These are phyloP conservation scores for Suillus luteus DNA, from an alignment of 768 basidiomycete species.

Conservation along the genomic window DNA sequence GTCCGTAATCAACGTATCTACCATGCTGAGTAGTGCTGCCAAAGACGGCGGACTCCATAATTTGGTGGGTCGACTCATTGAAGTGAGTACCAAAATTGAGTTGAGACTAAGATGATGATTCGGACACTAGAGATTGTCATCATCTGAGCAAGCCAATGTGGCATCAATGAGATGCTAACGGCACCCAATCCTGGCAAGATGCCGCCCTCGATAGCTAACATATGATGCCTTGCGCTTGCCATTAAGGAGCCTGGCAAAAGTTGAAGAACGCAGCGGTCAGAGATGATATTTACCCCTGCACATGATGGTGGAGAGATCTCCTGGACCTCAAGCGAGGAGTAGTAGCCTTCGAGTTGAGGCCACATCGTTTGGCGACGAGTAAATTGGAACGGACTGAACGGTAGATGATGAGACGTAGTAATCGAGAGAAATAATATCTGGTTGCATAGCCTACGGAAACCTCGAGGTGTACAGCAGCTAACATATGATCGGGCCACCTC, in stretches of 20 bases:
- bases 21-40: not conserved
- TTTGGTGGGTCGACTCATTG: not conserved
- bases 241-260: not conserved
- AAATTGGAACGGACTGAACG: not conserved
- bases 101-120: not conserved
- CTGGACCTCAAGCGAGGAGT: not conserved
- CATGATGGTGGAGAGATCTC: not conserved
- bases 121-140: not conserved
- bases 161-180: not conserved
- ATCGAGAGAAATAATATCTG: not conserved
- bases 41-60: not conserved
- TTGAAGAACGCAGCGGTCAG: not conserved
- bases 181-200: not conserved
- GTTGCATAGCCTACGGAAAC: not conserved
- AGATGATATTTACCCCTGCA: not conserved
- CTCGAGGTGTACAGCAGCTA: not conserved
- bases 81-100: not conserved
- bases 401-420: not conserved
- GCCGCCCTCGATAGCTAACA: not conserved
- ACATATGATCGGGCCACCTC: slow-evolving; percentile 17
- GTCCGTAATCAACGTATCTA: not conserved
- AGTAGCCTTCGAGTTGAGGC: not conserved
- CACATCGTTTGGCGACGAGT: not conserved
- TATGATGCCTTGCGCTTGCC: not conserved
- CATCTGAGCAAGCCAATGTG: not conserved